Conservation (phyloP, 2,329 filamentous ascomycete genomes). For the Cladophialophora bantiana region DNA sequence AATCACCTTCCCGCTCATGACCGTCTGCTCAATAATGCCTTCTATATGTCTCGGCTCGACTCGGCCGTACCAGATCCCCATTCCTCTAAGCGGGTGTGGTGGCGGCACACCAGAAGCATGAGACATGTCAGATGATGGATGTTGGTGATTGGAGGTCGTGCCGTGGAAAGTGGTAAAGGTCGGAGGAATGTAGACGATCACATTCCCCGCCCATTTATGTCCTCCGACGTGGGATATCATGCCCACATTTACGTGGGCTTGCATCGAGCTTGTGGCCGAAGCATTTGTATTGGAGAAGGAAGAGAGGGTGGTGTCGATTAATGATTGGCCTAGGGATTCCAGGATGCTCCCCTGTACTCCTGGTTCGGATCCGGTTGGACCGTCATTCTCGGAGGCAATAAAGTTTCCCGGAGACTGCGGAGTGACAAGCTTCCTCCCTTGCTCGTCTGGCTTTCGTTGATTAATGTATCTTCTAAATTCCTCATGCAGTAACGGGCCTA, state of each 20-base stretch:
- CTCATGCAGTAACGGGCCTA: conserved; percentile 73
- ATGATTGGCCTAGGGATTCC: not conserved
- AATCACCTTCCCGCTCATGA: conserved; percentile 87
- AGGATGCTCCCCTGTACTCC: not conserved
- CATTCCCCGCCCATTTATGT: conserved; percentile 91
- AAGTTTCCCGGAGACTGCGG: conserved; percentile 6
- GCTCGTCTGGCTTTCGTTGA: conserved; percentile 5
- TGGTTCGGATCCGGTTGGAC: not conserved
- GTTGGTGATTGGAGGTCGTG: not conserved
- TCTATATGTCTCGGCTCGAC: conserved; percentile 87
- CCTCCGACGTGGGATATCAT: conserved; percentile 83
- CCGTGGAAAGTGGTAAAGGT: conserved; percentile 1
- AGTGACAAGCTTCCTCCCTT: conserved; percentile 13
- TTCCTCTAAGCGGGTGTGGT: conserved; percentile 37
- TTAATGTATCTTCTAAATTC: conserved; percentile 66
- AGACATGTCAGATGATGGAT: conserved; percentile 7
- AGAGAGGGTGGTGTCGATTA: not conserved
- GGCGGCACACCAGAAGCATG: conserved; percentile 9
- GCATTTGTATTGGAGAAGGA: conserved; percentile 5
- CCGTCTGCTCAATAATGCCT: conserved; percentile 83
- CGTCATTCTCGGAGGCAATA: conserved; percentile 6
- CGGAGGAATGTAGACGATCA: conserved; percentile 73
- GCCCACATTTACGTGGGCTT: conserved; percentile 47
- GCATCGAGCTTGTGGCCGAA: conserved; percentile 26
- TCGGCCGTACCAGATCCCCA: conserved; percentile 83